Evolutionary conservation across 139 green algal species (phyloP), one percentile per base, ranked within the genome.

Genomic region (Chlorella sorokiniana): DNA sequence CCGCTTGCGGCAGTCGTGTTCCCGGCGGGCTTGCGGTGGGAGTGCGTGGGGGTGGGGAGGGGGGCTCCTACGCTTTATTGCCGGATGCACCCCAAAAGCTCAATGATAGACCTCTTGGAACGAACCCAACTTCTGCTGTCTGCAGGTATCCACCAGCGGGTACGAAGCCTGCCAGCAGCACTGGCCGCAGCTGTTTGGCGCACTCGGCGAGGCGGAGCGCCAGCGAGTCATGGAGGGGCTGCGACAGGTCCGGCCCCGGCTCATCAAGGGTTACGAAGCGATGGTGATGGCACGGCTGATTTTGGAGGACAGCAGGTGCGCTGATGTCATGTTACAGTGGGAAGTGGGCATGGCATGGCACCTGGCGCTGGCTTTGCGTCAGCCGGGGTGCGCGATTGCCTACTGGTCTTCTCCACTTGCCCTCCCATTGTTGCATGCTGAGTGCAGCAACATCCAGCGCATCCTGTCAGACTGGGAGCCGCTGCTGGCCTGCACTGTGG

Each of bases 271-370:
- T 6, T 93, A 84, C 52, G 91, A 94, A 52, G 81, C 79, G 48
- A 83, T 93, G 67, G 85, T 93, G 16, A 93, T 93, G 90, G 90
- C 90, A 0, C 86, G 91, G 0, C 81, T 94, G 83, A 62, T 94
- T 44, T 33, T 85, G 4, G 90, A 94, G 64, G 77, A 91, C 25
- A 6, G 51, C 38, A 37, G 67, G 78, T 78, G 78, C 67, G 77
- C 25, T 56, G 54, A 52, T 67, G 31, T 11, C 61, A 22, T 5
- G n/a, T 20, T 10, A 40, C n/a, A 69, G 9, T 65, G 18, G 41
- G 63, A 51, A 35, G 35, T 72, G 65, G 65, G 62, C 9, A 8
- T 69, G 62, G 7, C n/a, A 29, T 69, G 31, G 27, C 25, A 22
- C 7, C 62, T 68, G 61, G 33, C 61, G 4, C 61, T 22, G 61